Conservation (phyloP, 1,284 basidiomycete genomes). For the Cutaneotrichosporon curvatum region DNA sequence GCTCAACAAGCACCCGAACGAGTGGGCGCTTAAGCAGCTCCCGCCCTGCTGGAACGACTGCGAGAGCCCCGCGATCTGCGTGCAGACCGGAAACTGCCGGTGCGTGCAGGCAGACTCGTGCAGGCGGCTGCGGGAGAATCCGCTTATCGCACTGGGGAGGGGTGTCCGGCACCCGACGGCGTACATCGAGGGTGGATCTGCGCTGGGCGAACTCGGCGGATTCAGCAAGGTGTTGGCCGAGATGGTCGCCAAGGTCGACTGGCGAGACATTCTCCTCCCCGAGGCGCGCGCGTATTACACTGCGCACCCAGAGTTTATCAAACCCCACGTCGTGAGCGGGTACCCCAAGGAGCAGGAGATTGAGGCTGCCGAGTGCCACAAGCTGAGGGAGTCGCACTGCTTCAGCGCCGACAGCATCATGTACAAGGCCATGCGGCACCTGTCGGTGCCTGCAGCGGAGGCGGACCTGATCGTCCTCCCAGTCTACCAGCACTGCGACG, state of each 20-base stretch:
- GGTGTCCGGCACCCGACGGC: conserved; percentile 2
- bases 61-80: conserved; percentile 40
- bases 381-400: conserved; percentile 38
- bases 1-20: conserved; percentile 16
- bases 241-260: conserved; percentile 26
- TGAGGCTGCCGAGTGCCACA: conserved; percentile 37
- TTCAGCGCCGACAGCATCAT: conserved; percentile 45
- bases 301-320: conserved; percentile 34
- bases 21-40: conserved; percentile 39
- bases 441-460: conserved; percentile 43
- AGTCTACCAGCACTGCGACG: conserved; percentile 44
- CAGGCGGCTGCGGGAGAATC: conserved; percentile 29
- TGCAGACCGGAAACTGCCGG: conserved; percentile 44
- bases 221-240: conserved; percentile 25
- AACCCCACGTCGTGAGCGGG: conserved; percentile 40
- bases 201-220: conserved; percentile 23
- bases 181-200: conserved; percentile 7
- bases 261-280: conserved; percentile 42
- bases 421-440: conserved; percentile 38
- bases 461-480: conserved; percentile 48
- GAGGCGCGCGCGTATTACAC: conserved; percentile 31
- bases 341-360: conserved; percentile 32
- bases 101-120: conserved; percentile 44
- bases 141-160: conserved; percentile 23
- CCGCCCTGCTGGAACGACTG: conserved; percentile 46